phyloP scores from a whole-genome alignment of 2,329 filamentous ascomycete genomes.

The Magnaporthiopsis poae region DNA sequence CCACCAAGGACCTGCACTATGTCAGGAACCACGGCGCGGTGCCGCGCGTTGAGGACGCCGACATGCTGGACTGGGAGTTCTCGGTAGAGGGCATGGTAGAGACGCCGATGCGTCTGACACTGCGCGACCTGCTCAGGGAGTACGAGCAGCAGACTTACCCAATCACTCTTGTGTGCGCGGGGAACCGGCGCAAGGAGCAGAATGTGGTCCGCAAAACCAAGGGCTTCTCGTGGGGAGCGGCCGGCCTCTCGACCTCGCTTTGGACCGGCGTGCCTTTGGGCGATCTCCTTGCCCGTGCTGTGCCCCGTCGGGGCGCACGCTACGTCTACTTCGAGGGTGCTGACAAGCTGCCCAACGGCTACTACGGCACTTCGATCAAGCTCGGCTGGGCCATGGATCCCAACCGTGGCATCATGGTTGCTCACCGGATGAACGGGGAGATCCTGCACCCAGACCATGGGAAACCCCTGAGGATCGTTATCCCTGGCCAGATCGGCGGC shows the following conservation, averaged over 20 bases:
- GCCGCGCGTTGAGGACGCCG: constrained; percentile 61
- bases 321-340: constrained; percentile 90
- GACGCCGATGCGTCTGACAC: constrained; percentile 59
- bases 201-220: constrained; percentile 85
- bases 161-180: constrained; percentile 81
- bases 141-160: constrained; percentile 79
- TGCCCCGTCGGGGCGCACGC: constrained; percentile 57
- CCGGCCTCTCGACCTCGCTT: constrained; percentile 74
- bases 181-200: constrained; percentile 85
- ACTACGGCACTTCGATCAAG: constrained; percentile 80
- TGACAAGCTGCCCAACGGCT: constrained; percentile 77
- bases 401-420: constrained; percentile 74
- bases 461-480: constrained; percentile 69
- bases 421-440: constrained; percentile 85
- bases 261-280: constrained; percentile 75
- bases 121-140: constrained; percentile 61
- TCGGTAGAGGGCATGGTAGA: constrained; percentile 76
- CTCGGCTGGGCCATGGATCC: constrained; percentile 80
- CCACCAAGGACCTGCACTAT: constrained; percentile 79
- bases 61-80: constrained; percentile 71
- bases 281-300: constrained; percentile 60
- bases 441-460: constrained; percentile 73
- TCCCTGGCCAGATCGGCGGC: constrained; percentile 85
- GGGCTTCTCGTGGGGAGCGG: constrained; percentile 87
- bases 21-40: constrained; percentile 84